Base-by-base conservation (phyloP, 225 moss, liverwort and hornwort species). In the Marchantia polymorpha region DNA sequence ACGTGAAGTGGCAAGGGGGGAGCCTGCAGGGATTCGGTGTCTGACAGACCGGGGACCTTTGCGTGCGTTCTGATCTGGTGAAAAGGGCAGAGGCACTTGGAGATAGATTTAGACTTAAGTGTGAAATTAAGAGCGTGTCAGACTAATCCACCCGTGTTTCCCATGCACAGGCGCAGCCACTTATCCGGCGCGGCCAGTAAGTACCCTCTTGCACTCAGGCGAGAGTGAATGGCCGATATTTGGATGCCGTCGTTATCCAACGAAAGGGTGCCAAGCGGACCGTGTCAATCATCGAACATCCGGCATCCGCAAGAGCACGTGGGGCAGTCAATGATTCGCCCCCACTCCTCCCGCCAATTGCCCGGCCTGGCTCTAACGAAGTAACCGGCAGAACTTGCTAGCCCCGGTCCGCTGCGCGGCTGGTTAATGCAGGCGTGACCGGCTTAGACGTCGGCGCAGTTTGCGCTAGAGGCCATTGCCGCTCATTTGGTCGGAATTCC, bases 61-160 rank as follows among this genome's bases (percentile, higher is more conserved):
- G 75, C 75, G 75, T 75, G 75, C 56, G 55, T 25, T 75, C 73
- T 73, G 26, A 73, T 75, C 73, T 73, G 26, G 52, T 49, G 72
- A 53, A 53, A 73, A 71, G 26, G 73, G 2, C 73, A 51, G 75
- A 51, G 75, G 58, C 58, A 39, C 20, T 73, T 4, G 49, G n/a
- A 58, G 60, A 59, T 39, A 46, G 59, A 60, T 76, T 76, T 76
- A 60, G 61, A 61, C 54, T 30, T 74, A 74, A 74, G 53, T 29
- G 31, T 60, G 20, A 22, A 60, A 58, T 61, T 76, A 76, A 61
- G 58, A 30, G 20, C 6, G 17, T 76, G 76, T 76, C 76, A 76
- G 76, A 76, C 15, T 58, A 76, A 76, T 60, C 76, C 76, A 76
- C 59, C 23, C 76, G 76, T 76, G 76, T 76, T 60, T 61, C 60